Evolutionary conservation across 1,139 yeast species (phyloP), one percentile per base, ranked within the genome.

Genomic region (Geotrichum candidum): DNA sequence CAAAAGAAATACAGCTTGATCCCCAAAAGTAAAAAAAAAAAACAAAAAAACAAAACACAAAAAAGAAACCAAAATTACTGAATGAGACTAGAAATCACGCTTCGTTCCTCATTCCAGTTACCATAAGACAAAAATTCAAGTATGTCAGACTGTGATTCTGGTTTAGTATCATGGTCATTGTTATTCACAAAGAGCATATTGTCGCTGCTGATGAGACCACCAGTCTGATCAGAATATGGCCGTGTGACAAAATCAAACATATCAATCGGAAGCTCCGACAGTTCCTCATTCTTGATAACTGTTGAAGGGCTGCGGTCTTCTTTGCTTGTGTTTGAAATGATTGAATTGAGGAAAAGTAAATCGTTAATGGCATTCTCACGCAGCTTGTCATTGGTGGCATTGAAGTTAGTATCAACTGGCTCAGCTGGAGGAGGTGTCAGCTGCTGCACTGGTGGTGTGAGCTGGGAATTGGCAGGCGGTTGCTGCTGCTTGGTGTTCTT

Each of bases 341-440:
- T n/a, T 6, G 63, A 52, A 52, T 62, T 62, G 45, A 62, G 33
- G 48, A 59, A 57, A 35, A 62, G 33, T 27, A 62, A 45, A 33
- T 62, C 64, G 45, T 59, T 59, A 22, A 59, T 54, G 9, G 64
- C 64, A 52, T 33, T 38, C 25, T 59, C 59, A 10, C 64, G 59
- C 25, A 62, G 38, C 33, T 50, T 53, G 48, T 61, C 61, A 27
- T 58, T 54, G 51, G 38, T 18, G 7, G 15, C 13, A 23, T 23
- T 23, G 52, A 38, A 10, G 51, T 27, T 22, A 25, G 38, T 18
- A n/a, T 27, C 9, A 31, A 50, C n/a, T 9, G 54, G 23, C 15
- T 27, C 61, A 54, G 56, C 55, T 1, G 59, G 53, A 29, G 61
- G 45, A 22, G 57, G 25, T 23, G 57, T 46, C 23, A 38, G 25